Base-by-base conservation (phyloP, 2,329 filamentous ascomycete genomes). In the Cladosporium sp. region DNA sequence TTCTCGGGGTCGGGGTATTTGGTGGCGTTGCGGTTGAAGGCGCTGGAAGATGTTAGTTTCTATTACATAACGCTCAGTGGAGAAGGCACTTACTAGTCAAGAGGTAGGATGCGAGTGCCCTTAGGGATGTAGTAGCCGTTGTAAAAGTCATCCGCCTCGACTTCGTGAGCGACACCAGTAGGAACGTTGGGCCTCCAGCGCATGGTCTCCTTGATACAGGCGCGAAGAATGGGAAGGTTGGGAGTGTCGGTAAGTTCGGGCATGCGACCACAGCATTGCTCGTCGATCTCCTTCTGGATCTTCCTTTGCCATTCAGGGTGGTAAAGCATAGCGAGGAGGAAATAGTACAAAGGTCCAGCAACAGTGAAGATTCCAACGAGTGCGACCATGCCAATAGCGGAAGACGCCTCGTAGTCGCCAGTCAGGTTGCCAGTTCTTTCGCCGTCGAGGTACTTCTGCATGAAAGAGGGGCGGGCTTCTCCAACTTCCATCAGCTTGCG, bases 1-100 rank as follows among this genome's bases (percentile, higher is more conserved):
- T 72, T 78, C 48, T 88, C 83, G n/a, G 83, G 81, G 64, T 87
- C 81, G 1, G 83, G 83, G 65, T 88, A 88, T 56, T 78, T 80
- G 35, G 71, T 72, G 1, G 79, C 76, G 60, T 86, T 82, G 42
- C 83, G 80, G 67, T 83, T 80, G 67, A 86, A 80, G 44, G 77
- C 77, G 77, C 80, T 83, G 53, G 3, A 6, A 3, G 3, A 6
- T 20, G 35, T 56, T 44, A 56, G 54, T 39, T 34, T 15, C 7
- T 1, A 13, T 3, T 35, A 9, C 7, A 15, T 28, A 28, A 13
- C 0, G 12, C 7, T 22, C 15, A 19, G 34, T 17, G 17, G 34
- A 10, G 8, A 32, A 32, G n/a, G n/a, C 17, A 49, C 54, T 57
- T 50, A 80, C 79, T 77, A 83, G 69, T 81, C 78, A 19, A 82